Percentiles rank a stretch among this genome's conserved stretches.
Conservation (phyloP, 257 asterid genomes). For the Nicotiana sylvestris region DNA sequence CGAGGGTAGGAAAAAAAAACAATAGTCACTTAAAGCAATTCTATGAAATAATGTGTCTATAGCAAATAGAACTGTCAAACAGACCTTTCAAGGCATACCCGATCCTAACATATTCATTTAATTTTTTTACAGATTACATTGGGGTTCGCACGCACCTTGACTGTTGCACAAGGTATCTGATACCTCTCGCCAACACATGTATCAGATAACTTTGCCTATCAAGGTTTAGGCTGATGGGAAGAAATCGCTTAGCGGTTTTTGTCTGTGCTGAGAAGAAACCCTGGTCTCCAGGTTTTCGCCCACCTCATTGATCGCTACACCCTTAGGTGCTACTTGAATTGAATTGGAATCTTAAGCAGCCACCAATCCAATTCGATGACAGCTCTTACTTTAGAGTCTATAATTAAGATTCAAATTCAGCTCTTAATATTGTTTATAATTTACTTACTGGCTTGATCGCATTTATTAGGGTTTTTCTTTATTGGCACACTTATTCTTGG, state of each 20-base stretch:
- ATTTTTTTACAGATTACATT: not conserved
- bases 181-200: not conserved
- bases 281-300: not conserved
- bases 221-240: not conserved
- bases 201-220: not conserved
- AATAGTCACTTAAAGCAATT: not conserved
- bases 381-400: no score
- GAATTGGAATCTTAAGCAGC: not conserved
- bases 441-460: not conserved
- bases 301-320: not conserved
- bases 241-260: not conserved
- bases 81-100: no score
- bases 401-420: no score
- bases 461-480: not conserved
- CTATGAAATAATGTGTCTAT: not conserved
- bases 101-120: no score
- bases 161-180: not conserved
- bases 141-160: not conserved
- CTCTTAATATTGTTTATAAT: not conserved
- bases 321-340: not conserved
- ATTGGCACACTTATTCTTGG: not conserved
- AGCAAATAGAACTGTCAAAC: no score
- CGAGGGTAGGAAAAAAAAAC: not conserved
- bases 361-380: no score
- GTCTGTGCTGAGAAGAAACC: not conserved